Conservation (phyloP, 1,284 basidiomycete genomes). For the Trametes hirsuta region DNA sequence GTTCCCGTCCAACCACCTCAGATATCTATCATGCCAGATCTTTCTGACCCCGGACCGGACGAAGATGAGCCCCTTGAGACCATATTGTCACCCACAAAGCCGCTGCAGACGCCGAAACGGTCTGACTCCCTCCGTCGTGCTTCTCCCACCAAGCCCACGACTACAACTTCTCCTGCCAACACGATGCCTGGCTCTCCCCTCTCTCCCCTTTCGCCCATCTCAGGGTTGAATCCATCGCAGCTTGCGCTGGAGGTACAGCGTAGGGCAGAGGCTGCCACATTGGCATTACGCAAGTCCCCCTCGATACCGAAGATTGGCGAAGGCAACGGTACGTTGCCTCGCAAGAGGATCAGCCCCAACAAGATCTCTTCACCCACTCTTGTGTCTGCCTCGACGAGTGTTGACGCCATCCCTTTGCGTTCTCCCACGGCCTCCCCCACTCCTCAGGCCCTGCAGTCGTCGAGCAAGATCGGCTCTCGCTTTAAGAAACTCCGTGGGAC, state of each 20-base stretch:
- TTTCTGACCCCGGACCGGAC: slow-evolving; percentile 14
- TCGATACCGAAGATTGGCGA: slow-evolving; percentile 53
- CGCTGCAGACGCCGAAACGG: slow-evolving; percentile 21
- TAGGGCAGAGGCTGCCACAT: slow-evolving; percentile 69
- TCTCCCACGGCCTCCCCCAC: slow-evolving; percentile 37
- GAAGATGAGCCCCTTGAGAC: slow-evolving; percentile 16
- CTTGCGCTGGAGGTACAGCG: slow-evolving; percentile 66
- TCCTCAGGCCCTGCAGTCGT: slow-evolving; percentile 23
- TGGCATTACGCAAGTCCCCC: slow-evolving; percentile 64
- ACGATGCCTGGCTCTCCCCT: slow-evolving; percentile 12
- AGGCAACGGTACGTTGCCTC: slow-evolving; percentile 38
- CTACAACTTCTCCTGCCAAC: slow-evolving; percentile 1
- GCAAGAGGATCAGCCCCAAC: slow-evolving; percentile 67
- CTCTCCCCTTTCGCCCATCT: slow-evolving; percentile 23
- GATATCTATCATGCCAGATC: slow-evolving; percentile 24
- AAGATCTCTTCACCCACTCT: slow-evolving; percentile 77
- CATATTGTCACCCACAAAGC: slow-evolving; percentile 7
- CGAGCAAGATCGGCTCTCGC: slow-evolving; percentile 44
- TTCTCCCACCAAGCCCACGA: slow-evolving; percentile 1
- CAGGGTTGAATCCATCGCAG: slow-evolving; percentile 20
- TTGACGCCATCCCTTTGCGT: slow-evolving; percentile 72
- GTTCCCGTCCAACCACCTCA: slow-evolving; percentile 14
- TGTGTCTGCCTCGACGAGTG: slow-evolving; percentile 73
- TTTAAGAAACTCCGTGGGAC: slow-evolving; percentile 74
- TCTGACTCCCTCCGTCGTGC: slow-evolving; percentile 18